Base-by-base conservation (phyloP, 129 eudicot species). In the Solidago caesia region DNA sequence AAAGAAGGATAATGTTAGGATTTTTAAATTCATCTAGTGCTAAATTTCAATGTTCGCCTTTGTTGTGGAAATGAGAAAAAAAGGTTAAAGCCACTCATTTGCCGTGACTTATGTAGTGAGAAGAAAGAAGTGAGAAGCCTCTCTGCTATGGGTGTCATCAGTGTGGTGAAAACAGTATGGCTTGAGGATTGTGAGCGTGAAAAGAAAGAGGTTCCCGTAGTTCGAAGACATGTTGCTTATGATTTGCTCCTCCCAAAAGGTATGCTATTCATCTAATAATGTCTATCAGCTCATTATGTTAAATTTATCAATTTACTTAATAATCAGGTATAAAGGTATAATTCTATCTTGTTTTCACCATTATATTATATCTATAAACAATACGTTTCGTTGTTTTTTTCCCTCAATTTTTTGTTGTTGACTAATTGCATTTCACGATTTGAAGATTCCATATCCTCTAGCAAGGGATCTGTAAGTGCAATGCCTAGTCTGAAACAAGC, bases 221-320 rank as follows among this genome's bases (percentile, higher is more conserved):
- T 64, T 7, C 82, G 76, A 69, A 85, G 80, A 83, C 97, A 94
- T 83, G 87, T 81, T 74, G 99, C 97, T 80, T 82, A 85, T 81
- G 99, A 94, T 77, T 73, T 94, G 79, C 96, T 94, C 74, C 87
- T 86, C 48, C 97, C 96, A 47, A 88, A 88, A 87, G 99, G 99
- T 94, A 13, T 63, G 59, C 25, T 60, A 57, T 21, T 21, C 21
- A 21, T 71, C 43, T 74, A 15, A 44, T 29, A 6, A 53, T 70
- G 53, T 26, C 8, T 57, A 43, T 11, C 27, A 44, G 43, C 2
- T 70, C 63, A 8, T 58, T 26, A 42, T 49, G 15, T 68, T 69
- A 45, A 55, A 33, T 56, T 55, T 33, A 41, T 66, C 49, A 7
- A 51, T 68, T 14, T 47, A 49, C 76, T 66, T 64, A 57, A 64